A percentile compares a stretch with the other conserved stretches of the same genome.
Conservation (phyloP, 139 green algal genomes). For the Chlorella sp. region DNA sequence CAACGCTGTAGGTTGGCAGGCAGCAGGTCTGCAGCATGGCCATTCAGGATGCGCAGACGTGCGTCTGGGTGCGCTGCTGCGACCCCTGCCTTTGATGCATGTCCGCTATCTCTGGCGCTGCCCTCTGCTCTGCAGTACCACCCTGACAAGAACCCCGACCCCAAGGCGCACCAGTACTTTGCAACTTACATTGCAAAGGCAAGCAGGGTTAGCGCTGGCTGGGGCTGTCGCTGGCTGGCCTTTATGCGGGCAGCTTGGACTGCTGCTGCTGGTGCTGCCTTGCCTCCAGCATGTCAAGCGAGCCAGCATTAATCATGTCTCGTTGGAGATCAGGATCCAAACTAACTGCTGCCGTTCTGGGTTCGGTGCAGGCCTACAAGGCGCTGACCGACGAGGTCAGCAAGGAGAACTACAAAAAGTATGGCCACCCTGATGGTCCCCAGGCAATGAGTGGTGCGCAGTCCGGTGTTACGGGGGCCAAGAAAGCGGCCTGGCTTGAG, state of each 20-base stretch:
- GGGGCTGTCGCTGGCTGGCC: neutral
- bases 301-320: too few relatives aligned
- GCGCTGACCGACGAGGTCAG: conserved; percentile 73
- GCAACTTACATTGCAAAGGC: conserved; percentile 84
- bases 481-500: too few relatives aligned
- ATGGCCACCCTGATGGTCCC: conserved; percentile 89
- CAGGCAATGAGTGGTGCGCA: conserved; percentile 53
- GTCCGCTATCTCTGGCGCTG: neutral
- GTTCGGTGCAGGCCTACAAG: conserved; percentile 46
- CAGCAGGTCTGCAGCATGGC: too few relatives aligned
- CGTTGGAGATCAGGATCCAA: too few relatives aligned
- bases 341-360: too few relatives aligned
- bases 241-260: too few relatives aligned
- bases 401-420: conserved; percentile 88
- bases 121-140: conserved; percentile 70
- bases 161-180: conserved; percentile 83
- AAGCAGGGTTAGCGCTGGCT: conserved; percentile 68
- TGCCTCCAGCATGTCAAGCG: neutral
- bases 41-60: too few relatives aligned
- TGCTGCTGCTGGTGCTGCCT: neutral
- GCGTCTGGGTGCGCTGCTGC: too few relatives aligned
- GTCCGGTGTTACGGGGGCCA: too few relatives aligned
- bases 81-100: neutral
- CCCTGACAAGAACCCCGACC: conserved; percentile 95
- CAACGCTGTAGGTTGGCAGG: too few relatives aligned